phyloP scores from a whole-genome alignment of 2,329 filamentous ascomycete species.

The Cephalotrichum gorgonifer region DNA sequence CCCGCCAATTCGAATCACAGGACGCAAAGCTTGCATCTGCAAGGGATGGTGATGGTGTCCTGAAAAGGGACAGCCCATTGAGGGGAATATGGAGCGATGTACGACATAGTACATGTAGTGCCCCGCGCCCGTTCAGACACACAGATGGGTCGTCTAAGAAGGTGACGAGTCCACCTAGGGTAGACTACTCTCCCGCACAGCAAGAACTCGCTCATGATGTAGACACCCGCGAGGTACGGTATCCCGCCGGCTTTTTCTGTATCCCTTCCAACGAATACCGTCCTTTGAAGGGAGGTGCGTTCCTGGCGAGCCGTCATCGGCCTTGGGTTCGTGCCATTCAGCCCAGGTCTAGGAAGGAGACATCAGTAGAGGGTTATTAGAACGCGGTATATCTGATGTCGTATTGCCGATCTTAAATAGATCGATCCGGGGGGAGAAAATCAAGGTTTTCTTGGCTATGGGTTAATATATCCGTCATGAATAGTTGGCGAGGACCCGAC shows the following conservation, averaged over 20 bases:
- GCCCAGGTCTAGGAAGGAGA: no score
- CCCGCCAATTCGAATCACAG: background rate
- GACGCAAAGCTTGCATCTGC: no score
- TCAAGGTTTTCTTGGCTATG: background rate
- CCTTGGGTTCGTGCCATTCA: no score
- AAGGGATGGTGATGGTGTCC: no score
- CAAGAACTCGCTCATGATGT: background rate
- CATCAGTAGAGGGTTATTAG: no score
- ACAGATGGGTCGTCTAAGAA: background rate
- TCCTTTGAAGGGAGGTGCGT: no score
- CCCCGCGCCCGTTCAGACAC: background rate
- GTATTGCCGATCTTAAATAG: background rate
- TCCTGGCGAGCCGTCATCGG: no score
- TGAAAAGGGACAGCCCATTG: no score
- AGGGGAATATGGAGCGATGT: no score
- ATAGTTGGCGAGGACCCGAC: background rate
- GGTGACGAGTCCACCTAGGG: background rate
- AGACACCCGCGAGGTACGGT: background rate
- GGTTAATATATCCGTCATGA: background rate
- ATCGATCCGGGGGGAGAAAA: background rate
- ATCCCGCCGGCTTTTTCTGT: background rate
- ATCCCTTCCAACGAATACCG: background rate
- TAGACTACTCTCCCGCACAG: no score
- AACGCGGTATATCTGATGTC: background rate
- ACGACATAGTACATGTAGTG: no score